Conservation (phyloP, 352 stramenopile genomes). For the Thalassiosira allenii region DNA sequence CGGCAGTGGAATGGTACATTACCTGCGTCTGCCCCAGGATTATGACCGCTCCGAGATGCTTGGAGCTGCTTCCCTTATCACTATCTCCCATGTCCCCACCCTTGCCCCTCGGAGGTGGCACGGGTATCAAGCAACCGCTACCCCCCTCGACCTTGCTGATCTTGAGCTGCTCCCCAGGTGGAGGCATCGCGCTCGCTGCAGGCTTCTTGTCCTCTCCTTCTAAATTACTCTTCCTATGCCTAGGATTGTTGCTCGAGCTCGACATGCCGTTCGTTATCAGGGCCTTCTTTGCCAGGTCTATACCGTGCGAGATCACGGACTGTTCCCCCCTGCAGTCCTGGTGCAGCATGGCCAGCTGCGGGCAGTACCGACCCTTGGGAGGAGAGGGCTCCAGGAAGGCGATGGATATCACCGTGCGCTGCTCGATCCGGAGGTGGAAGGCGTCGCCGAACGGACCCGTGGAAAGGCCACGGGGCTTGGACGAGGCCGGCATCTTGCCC, state of each 20-base stretch:
- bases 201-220: slow-evolving; percentile 1
- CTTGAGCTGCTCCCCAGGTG: slow-evolving; percentile 39
- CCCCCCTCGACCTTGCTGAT: slow-evolving; percentile 76
- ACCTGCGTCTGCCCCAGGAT: slow-evolving; percentile 79
- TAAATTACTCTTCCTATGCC: background rate
- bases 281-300: slow-evolving; percentile 62
- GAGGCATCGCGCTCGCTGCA: slow-evolving; percentile 29
- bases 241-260: background rate
- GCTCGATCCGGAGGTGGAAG: slow-evolving; percentile 79
- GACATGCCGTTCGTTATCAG: slow-evolving; percentile 9
- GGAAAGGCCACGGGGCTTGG: background rate
- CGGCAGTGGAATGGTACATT: slow-evolving; percentile 68
- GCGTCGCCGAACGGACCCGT: slow-evolving; percentile 52
- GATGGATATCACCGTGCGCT: slow-evolving; percentile 71
- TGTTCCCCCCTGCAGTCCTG: slow-evolving; percentile 74
- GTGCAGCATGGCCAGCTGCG: slow-evolving; percentile 79
- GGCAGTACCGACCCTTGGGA: slow-evolving; percentile 31
- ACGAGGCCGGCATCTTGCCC: background rate
- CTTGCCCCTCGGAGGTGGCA: slow-evolving; percentile 53
- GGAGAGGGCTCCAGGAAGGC: slow-evolving; percentile 56
- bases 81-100: background rate
- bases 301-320: slow-evolving; percentile 70
- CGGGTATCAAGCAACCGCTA: slow-evolving; percentile 64
- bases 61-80: background rate
- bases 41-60: slow-evolving; percentile 67